A percentile compares a stretch with the other conserved stretches of the same genome.
These are phyloP conservation scores for Geranium brycei DNA, from an alignment of 345 rosid species.

Conservation along the genomic window DNA sequence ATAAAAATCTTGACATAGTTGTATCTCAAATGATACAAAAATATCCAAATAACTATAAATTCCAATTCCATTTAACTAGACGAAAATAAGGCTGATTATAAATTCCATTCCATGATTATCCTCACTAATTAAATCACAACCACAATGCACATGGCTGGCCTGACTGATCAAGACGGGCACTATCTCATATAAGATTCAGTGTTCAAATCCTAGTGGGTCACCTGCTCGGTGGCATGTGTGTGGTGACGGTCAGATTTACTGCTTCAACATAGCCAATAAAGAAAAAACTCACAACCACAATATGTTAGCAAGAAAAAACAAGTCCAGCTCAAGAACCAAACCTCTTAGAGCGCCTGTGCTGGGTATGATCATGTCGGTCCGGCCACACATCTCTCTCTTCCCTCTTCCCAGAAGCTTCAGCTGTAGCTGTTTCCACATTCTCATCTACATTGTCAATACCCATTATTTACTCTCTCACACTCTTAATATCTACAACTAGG, in stretches of 20 bases:
- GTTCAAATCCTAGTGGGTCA: too few relatives aligned
- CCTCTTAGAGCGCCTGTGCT: slow-evolving; percentile 84
- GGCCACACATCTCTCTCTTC: slow-evolving; percentile 22
- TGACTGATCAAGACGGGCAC: too few relatives aligned
- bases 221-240: too few relatives aligned
- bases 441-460: slow-evolving; percentile 21
- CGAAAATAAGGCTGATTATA: too few relatives aligned
- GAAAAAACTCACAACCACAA: background rate
- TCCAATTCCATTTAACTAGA: background rate
- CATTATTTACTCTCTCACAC: slow-evolving; percentile 25
- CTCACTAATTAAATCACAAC: background rate
- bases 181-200: too few relatives aligned
- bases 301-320: background rate
- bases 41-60: background rate
- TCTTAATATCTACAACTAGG: slow-evolving; percentile 6
- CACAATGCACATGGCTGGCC: too few relatives aligned
- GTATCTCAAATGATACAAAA: too few relatives aligned
- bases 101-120: background rate
- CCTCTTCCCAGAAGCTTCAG: slow-evolving; percentile 11
- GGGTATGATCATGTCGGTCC: slow-evolving; percentile 15
- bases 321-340: slow-evolving; percentile 6
- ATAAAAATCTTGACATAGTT: background rate
- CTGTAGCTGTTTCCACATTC: slow-evolving; percentile 11
- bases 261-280: too few relatives aligned
- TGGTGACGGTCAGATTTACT: too few relatives aligned